A percentile compares a stretch with the other conserved stretches of the same genome.
Conservation (phyloP, 2,329 filamentous ascomycete genomes). For the Chaetomium olivaceum region DNA sequence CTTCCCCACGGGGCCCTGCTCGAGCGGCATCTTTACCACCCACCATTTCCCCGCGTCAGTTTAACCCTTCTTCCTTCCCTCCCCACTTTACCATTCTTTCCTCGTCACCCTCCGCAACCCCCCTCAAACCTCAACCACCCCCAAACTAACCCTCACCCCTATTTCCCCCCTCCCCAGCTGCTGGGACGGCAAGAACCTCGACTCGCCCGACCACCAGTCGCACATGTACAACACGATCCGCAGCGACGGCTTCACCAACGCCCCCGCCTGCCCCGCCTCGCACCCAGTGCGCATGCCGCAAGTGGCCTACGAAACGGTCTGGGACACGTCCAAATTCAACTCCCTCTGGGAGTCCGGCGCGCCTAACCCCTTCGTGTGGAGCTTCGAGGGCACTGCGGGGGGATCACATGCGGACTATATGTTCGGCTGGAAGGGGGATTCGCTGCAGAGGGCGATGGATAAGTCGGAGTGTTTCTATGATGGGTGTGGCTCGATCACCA, state of each 20-base stretch:
- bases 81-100: background rate
- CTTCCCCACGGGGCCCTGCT: slow-evolving; percentile 44
- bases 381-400: slow-evolving; percentile 31
- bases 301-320: slow-evolving; percentile 42
- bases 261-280: slow-evolving; percentile 33
- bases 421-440: slow-evolving; percentile 30
- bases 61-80: background rate
- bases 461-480: slow-evolving; percentile 39
- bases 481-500: slow-evolving; percentile 37
- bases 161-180: slow-evolving; percentile 43
- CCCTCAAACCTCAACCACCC: too few species aligned
- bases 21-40: slow-evolving; percentile 46
- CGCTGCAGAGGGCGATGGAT: slow-evolving; percentile 37
- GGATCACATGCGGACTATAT: slow-evolving; percentile 36
- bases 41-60: slow-evolving; percentile 41
- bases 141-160: background rate
- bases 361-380: slow-evolving; percentile 34
- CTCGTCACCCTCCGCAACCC: background rate
- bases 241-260: slow-evolving; percentile 31
- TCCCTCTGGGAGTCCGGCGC: slow-evolving; percentile 35
- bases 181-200: slow-evolving; percentile 52
- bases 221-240: slow-evolving; percentile 37
- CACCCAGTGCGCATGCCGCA: slow-evolving; percentile 43
- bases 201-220: slow-evolving; percentile 38
- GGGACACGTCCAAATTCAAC: slow-evolving; percentile 38